These are phyloP conservation scores for Erythrobasidium yunnanense DNA, from an alignment of 768 basidiomycete species.

Conservation along the genomic window DNA sequence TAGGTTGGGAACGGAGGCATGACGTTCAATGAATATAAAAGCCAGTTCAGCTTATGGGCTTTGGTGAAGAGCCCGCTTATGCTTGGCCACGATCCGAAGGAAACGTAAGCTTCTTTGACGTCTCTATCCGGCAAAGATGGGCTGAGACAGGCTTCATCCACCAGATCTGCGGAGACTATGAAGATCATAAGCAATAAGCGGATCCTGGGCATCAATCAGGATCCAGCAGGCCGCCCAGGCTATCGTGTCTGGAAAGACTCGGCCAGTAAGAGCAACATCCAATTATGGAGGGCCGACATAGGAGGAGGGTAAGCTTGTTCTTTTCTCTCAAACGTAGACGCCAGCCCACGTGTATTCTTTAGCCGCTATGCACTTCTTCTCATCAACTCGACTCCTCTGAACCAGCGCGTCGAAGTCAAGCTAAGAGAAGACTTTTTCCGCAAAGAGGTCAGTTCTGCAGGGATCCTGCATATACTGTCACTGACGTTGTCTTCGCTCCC, in stretches of 20 bases:
- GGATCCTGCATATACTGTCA: too few species aligned
- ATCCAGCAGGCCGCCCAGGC: conserved; percentile 40
- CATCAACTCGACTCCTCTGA: conserved; percentile 41
- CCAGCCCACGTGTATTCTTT: too few species aligned
- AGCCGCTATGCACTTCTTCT: conserved; percentile 42
- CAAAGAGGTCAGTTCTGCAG: conserved; percentile 42
- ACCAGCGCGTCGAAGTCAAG: conserved; percentile 39
- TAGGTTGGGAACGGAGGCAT: conserved; percentile 43
- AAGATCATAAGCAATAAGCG: conserved; percentile 44
- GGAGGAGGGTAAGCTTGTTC: conserved; percentile 40
- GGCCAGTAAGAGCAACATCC: conserved; percentile 38
- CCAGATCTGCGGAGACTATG: neutral
- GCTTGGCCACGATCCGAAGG: conserved; percentile 43
- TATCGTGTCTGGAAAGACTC: conserved; percentile 42
- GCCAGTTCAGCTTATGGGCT: conserved; percentile 50
- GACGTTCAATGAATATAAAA: conserved; percentile 43
- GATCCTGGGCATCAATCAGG: conserved; percentile 43
- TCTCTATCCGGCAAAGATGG: neutral
- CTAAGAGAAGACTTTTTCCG: conserved; percentile 42
- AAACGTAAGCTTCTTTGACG: conserved; percentile 41
- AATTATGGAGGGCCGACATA: conserved; percentile 42
- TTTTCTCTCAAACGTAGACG: too few species aligned
- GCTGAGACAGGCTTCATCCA: neutral
- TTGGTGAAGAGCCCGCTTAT: conserved; percentile 48
- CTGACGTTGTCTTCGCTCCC: too few species aligned